These are phyloP conservation scores for Ophiocordyceps unilateralis DNA, from an alignment of 2,329 filamentous ascomycete genomes.

Conservation along the genomic window DNA sequence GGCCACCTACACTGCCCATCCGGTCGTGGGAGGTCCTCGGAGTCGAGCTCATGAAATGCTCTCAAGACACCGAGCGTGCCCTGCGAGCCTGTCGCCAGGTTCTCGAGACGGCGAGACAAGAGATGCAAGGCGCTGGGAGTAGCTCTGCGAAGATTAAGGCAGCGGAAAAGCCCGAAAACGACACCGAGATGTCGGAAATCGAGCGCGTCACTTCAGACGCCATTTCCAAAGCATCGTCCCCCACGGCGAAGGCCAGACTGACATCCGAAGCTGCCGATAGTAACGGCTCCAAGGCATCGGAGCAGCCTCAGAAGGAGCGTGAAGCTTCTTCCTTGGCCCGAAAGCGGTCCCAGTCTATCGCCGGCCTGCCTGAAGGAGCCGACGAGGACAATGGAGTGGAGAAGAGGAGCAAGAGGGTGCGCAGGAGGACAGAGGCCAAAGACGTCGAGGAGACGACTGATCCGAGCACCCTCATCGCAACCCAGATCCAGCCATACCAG, in stretches of 20 bases:
- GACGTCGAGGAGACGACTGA: constrained; percentile 35
- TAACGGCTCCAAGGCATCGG: constrained; percentile 10
- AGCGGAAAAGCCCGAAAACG: constrained; percentile 1
- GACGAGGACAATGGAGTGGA: constrained; percentile 41
- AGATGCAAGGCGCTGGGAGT: neutral
- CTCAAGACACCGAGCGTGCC: constrained; percentile 12
- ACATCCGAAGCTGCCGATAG: constrained; percentile 5
- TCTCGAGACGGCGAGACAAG: constrained; percentile 9
- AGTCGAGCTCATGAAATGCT: constrained; percentile 14
- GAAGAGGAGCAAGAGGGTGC: constrained; percentile 48
- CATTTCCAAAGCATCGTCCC: neutral
- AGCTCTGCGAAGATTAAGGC: no score
- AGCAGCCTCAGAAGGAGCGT: constrained; percentile 15
- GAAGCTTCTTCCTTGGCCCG: constrained; percentile 26
- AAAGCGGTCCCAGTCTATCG: constrained; percentile 45
- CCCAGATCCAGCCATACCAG: constrained; percentile 38
- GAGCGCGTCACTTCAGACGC: neutral
- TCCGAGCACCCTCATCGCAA: constrained; percentile 31
- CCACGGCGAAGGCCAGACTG: constrained; percentile 8
- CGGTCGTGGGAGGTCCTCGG: constrained; percentile 18
- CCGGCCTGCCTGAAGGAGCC: constrained; percentile 35
- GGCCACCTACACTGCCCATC: constrained; percentile 3
- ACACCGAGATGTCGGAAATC: neutral
- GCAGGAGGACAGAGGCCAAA: constrained; percentile 32
- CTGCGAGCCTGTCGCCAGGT: constrained; percentile 13